Percentiles rank a stretch among this genome's conserved stretches.
These are phyloP conservation scores for Aspergillus ustus DNA, from an alignment of 2,329 filamentous ascomycete species.

Conservation along the genomic window DNA sequence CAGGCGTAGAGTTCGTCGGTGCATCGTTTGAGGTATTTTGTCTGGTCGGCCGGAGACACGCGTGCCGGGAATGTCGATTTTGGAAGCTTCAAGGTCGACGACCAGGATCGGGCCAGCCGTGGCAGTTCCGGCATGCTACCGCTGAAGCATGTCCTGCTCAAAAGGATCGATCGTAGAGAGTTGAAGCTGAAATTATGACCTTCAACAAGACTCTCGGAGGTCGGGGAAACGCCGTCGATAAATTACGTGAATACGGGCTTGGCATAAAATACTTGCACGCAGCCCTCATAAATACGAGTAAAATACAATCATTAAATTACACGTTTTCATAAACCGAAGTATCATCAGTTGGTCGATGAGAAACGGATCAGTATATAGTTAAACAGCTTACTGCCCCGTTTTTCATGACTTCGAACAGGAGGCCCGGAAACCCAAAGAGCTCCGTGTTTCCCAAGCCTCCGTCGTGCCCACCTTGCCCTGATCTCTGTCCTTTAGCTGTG, in stretches of 20 bases:
- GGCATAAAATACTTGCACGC: neutral
- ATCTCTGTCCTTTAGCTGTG: slow-evolving; percentile 49
- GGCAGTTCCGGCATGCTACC: slow-evolving; percentile 45
- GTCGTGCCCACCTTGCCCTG: slow-evolving; percentile 49
- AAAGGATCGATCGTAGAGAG: slow-evolving; percentile 12
- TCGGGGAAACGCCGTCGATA: neutral
- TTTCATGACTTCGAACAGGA: slow-evolving; percentile 95
- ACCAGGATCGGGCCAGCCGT: slow-evolving; percentile 61
- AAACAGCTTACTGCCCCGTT: slow-evolving; percentile 88
- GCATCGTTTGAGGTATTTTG: slow-evolving; percentile 71
- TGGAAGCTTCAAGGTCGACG: slow-evolving; percentile 74
- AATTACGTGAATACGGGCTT: slow-evolving; percentile 4
- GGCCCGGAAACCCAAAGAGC: slow-evolving; percentile 87
- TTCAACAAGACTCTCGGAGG: neutral
- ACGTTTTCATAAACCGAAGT: neutral
- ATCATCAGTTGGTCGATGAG: neutral
- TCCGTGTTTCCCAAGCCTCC: slow-evolving; percentile 74
- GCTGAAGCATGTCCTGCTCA: slow-evolving; percentile 32
- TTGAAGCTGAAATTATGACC: neutral
- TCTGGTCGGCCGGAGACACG: slow-evolving; percentile 50
- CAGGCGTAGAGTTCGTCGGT: slow-evolving; percentile 88
- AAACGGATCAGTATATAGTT: slow-evolving; percentile 71
- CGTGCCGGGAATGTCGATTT: slow-evolving; percentile 70
- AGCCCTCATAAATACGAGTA: neutral
- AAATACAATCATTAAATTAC: slow-evolving; percentile 1